Percentiles rank a stretch among this genome's conserved stretches.
Evolutionary conservation across 2,329 filamentous ascomycete species (phyloP).

Genomic region (Epichloe hybrida): DNA sequence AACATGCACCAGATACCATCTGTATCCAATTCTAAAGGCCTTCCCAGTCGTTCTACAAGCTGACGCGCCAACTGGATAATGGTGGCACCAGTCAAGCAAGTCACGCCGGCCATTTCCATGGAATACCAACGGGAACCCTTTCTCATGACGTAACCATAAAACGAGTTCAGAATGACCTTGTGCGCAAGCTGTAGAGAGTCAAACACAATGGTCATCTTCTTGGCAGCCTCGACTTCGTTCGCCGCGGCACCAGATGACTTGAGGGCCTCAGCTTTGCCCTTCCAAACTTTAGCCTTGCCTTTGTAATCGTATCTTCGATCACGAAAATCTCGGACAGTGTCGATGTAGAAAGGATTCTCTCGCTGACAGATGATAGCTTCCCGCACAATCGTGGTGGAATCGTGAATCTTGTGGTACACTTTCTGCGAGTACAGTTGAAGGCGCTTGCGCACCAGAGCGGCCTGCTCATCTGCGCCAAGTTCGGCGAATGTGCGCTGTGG

Average conservation of each 20-base stretch:
- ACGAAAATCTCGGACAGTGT: conserved; percentile 91
- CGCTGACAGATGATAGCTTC: conserved; percentile 97
- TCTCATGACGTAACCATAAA: conserved; percentile 98
- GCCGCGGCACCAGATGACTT: conserved; percentile 68
- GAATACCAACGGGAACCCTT: conserved; percentile 99
- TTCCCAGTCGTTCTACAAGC: conserved; percentile 82
- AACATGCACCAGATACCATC: conserved; percentile 99
- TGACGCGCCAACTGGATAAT: conserved; percentile 96
- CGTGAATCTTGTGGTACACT: conserved; percentile 98
- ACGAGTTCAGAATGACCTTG: conserved; percentile 98
- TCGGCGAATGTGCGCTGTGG: conserved; percentile 68
- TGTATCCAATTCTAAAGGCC: conserved; percentile 88
- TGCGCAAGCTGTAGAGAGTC: conserved; percentile 94
- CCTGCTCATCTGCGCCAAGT: conserved; percentile 69
- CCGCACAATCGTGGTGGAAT: conserved; percentile 78
- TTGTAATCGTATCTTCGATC: conserved; percentile 98
- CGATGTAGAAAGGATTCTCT: conserved; percentile 96
- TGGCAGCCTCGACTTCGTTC: conserved; percentile 76
- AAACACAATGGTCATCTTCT: conserved; percentile 96
- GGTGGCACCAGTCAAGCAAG: conserved; percentile 85
- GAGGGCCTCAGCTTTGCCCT: conserved; percentile 80
- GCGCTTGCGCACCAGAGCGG: conserved; percentile 67
- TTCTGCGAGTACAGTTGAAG: conserved; percentile 92
- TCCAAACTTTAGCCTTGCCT: conserved; percentile 96
- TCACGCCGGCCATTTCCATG: conserved; percentile 98